Base-by-base conservation (phyloP, 257 asterid genomes). In the Paraleonurus japonicus region DNA sequence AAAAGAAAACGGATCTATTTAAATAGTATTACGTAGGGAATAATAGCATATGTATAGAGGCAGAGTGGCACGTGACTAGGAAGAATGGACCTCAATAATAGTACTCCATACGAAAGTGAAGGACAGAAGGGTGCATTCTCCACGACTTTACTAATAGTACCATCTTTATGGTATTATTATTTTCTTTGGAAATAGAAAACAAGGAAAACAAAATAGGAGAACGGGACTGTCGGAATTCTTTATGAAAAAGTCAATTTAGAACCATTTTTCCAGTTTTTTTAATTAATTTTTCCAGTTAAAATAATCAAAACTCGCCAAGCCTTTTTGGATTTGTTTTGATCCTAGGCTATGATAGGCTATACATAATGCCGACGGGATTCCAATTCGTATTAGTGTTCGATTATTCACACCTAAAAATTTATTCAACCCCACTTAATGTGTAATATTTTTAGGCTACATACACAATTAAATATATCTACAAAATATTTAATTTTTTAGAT, bases 221-320 rank as follows among this genome's bases (percentile, higher is more conserved):
- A 74, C 74, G 74, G 74, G 83, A 65, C 5, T 32, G 76, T 79
- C 48, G 74, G 76, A 39, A 39, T 41, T 33, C 47, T 26, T 39
- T 10, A 63, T 26, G 71, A 19, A n/a, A 55, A 64, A 57, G 74
- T 79, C 79, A 57, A 75, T 55, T n/a, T n/a, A n/a, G n/a, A n/a
- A n/a, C n/a, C n/a, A n/a, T n/a, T n/a, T n/a, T n/a, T n/a, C n/a
- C n/a, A n/a, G n/a, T n/a, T n/a, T 41, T 43, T n/a, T 0, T 41
- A 48, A 64, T 54, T 19, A 57, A 19, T 78, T 68, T 15, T 8
- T 3, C 65, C 4, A 4, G 12, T 33, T 6, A 32, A 54, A 53
- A 11, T 11, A 20, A 66, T 16, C 24, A 71, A 59, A 65, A 59
- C 54, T 55, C 55, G 5, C 47, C 71, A 47, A 17, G 15, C 13